Percentiles rank a stretch among this genome's conserved stretches.
These are phyloP conservation scores for Aspergillus amoenus DNA, from an alignment of 2,329 filamentous ascomycete genomes.

Conservation along the genomic window DNA sequence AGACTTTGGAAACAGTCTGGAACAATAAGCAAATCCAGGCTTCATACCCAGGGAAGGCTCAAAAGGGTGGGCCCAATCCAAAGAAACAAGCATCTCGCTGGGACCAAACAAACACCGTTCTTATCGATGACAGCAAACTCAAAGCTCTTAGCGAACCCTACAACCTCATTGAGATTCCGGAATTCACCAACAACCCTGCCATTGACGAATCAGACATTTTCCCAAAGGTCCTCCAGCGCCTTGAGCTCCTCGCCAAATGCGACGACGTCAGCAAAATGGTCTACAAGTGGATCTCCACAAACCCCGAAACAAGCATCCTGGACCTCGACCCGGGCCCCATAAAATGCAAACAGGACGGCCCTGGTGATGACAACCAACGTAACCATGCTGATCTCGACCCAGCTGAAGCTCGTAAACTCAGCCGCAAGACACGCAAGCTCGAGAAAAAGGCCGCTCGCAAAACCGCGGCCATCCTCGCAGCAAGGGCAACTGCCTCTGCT, in stretches of 20 bases:
- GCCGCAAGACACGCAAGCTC: conserved; percentile 23
- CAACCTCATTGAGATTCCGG: conserved; percentile 78
- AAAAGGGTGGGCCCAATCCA: not conserved
- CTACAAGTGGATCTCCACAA: conserved; percentile 31
- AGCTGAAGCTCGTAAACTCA: conserved; percentile 18
- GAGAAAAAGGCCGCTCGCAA: conserved; percentile 18
- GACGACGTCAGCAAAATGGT: conserved; percentile 49
- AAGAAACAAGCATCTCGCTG: conserved; percentile 51
- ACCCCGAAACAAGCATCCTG: conserved; percentile 16
- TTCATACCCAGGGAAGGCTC: conserved; percentile 36
- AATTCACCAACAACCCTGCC: conserved; percentile 58
- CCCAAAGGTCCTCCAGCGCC: conserved; percentile 51
- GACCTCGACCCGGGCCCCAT: conserved; percentile 20
- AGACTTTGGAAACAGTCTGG: conserved; percentile 77
- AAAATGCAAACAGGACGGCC: not conserved
- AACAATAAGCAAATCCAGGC: conserved; percentile 42
- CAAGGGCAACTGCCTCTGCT: not conserved
- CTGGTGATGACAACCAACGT: not conserved
- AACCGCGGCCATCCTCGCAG: not conserved
- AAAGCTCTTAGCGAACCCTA: conserved; percentile 82
- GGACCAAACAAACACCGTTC: conserved; percentile 81
- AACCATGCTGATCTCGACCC: conserved; percentile 3
- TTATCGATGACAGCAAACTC: conserved; percentile 80
- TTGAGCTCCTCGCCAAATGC: conserved; percentile 52
- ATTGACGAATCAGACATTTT: conserved; percentile 47